These are phyloP conservation scores for Apiospora hydei DNA, from an alignment of 2,329 filamentous ascomycete species.

Conservation along the genomic window DNA sequence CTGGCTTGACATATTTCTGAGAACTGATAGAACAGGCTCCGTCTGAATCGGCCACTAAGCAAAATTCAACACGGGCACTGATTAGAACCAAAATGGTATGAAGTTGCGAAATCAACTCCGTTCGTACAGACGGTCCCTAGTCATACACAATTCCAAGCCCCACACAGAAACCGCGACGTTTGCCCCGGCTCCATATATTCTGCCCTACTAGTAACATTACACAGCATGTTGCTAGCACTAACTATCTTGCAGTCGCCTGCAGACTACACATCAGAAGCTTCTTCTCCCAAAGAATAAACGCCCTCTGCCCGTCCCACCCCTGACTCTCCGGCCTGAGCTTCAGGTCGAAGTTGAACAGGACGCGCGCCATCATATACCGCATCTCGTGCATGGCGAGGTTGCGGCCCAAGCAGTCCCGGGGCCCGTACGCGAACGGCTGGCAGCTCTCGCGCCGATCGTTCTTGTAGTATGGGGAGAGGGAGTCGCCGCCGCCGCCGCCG, in stretches of 20 bases:
- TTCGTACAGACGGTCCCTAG: not conserved
- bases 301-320: constrained; percentile 27
- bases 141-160: not conserved
- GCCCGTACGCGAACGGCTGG: constrained; percentile 30
- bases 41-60: not conserved
- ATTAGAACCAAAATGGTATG: not conserved
- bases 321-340: constrained; percentile 23
- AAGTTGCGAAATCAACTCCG: not conserved
- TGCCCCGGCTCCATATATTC: not conserved
- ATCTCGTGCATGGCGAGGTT: constrained; percentile 32
- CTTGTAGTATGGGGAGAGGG: not conserved
- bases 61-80: not conserved
- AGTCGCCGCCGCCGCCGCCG: no score
- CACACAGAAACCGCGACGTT: not conserved
- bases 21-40: not conserved
- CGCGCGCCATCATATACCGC: constrained; percentile 25
- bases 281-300: constrained; percentile 28
- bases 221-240: not conserved
- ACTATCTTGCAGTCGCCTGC: not conserved
- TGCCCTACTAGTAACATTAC: not conserved
- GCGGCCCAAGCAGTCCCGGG: constrained; percentile 33
- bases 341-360: constrained; percentile 29
- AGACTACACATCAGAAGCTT: not conserved
- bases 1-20: not conserved
- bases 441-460: constrained; percentile 26